These are phyloP conservation scores for Dactylella cylindrospora DNA, from an alignment of 2,329 filamentous ascomycete species.

Conservation along the genomic window DNA sequence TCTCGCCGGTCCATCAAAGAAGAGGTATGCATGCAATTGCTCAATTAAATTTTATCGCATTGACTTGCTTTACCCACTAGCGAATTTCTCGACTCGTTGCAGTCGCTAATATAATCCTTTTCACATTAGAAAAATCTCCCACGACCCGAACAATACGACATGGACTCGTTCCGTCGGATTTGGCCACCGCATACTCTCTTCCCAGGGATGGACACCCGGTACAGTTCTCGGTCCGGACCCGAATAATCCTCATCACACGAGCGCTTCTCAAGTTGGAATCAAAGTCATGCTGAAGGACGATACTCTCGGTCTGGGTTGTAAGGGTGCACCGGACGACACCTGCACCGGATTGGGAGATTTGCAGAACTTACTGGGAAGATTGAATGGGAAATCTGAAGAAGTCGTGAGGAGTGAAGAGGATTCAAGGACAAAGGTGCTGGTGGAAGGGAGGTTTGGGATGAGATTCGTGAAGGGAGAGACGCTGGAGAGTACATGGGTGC, in stretches of 20 bases:
- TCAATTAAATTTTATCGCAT: too few relatives aligned
- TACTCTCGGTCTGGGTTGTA: constrained; percentile 83
- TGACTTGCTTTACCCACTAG: background rate
- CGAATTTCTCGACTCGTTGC: background rate
- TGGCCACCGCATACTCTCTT: constrained; percentile 82
- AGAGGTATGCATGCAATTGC: constrained; percentile 21
- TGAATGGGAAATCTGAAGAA: constrained; percentile 83
- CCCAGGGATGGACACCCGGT: constrained; percentile 89
- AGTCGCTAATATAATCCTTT: background rate
- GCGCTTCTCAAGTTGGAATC: constrained; percentile 71
- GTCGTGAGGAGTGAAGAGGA: constrained; percentile 68
- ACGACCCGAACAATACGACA: constrained; percentile 92
- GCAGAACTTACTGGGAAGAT: constrained; percentile 77
- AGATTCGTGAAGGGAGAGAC: constrained; percentile 86
- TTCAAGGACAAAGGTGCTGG: constrained; percentile 70
- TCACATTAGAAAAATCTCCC: constrained; percentile 67
- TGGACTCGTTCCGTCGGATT: constrained; percentile 85
- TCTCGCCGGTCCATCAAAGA: constrained; percentile 42
- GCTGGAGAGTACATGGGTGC: constrained; percentile 62
- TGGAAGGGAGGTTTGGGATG: constrained; percentile 77
- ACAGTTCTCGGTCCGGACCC: constrained; percentile 76
- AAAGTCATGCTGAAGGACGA: constrained; percentile 85
- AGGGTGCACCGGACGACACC: constrained; percentile 66
- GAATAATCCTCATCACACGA: constrained; percentile 66
- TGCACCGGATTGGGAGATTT: constrained; percentile 85